A percentile compares a stretch with the other conserved stretches of the same genome.
phyloP scores from a whole-genome alignment of 2,329 filamentous ascomycete species.

The Ophiostoma tasmaniense region DNA sequence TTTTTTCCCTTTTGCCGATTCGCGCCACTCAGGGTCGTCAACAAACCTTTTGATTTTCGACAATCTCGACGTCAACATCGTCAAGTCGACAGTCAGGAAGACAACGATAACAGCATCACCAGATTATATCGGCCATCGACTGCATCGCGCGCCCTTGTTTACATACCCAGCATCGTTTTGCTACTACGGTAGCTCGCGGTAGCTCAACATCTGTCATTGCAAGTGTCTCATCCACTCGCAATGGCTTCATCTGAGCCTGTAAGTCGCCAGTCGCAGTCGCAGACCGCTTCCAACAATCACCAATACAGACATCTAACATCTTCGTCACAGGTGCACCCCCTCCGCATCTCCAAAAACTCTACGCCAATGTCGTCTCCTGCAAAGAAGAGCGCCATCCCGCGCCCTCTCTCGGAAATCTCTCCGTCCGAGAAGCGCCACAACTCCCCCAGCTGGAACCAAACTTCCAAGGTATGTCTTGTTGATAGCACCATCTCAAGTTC shows the following conservation, averaged over 20 bases:
- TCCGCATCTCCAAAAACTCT: conserved; percentile 65
- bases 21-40: conserved; percentile 3
- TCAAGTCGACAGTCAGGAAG: neutral
- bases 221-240: neutral
- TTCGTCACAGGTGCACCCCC: conserved; percentile 55
- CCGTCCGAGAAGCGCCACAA: conserved; percentile 80
- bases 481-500: neutral
- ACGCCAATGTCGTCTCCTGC: conserved; percentile 50
- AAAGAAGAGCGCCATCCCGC: conserved; percentile 57
- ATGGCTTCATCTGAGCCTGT: conserved; percentile 22
- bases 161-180: conserved; percentile 4
- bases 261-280: conserved; percentile 4
- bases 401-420: conserved; percentile 82
- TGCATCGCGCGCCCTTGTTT: neutral
- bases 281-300: neutral
- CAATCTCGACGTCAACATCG: neutral
- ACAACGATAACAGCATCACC: neutral
- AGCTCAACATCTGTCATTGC: neutral
- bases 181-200: neutral
- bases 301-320: neutral
- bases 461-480: conserved; percentile 51
- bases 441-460: conserved; percentile 81
- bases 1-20: neutral
- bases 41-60: neutral
- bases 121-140: neutral